Evolutionary conservation across 495 filamentous ascomycete genomes (phyloP).

Genomic region (Geoglossum glabrum): DNA sequence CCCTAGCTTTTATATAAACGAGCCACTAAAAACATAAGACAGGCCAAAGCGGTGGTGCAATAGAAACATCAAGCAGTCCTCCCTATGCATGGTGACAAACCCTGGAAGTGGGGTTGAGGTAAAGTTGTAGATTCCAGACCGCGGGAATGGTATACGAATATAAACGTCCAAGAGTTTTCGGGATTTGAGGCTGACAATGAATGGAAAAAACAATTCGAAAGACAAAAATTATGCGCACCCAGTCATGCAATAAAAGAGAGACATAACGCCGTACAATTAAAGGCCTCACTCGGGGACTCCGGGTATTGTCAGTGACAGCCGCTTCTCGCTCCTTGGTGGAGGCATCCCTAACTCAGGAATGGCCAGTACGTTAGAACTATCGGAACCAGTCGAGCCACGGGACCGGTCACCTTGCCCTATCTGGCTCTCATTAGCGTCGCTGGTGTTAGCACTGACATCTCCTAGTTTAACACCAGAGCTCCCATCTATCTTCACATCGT

Average conservation of each 20-base stretch:
- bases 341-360: slow-evolving; percentile 3
- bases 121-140: not conserved
- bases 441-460: not conserved
- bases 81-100: not conserved
- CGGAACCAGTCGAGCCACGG: not conserved
- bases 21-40: not conserved
- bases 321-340: slow-evolving; percentile 5
- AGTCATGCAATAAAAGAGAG: not conserved
- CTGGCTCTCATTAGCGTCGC: not conserved
- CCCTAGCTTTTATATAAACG: not conserved
- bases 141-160: not conserved
- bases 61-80: not conserved
- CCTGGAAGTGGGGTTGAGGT: not conserved
- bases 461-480: not conserved
- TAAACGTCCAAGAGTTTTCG: not conserved
- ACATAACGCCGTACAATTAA: not conserved
- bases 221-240: not conserved
- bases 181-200: not conserved
- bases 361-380: slow-evolving; percentile 8
- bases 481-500: not conserved
- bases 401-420: not conserved
- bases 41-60: not conserved
- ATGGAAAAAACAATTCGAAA: not conserved
- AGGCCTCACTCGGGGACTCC: slow-evolving; percentile 10
- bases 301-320: slow-evolving; percentile 10